Conservation (phyloP, 768 basidiomycete species). For the Astraeus odoratus region DNA sequence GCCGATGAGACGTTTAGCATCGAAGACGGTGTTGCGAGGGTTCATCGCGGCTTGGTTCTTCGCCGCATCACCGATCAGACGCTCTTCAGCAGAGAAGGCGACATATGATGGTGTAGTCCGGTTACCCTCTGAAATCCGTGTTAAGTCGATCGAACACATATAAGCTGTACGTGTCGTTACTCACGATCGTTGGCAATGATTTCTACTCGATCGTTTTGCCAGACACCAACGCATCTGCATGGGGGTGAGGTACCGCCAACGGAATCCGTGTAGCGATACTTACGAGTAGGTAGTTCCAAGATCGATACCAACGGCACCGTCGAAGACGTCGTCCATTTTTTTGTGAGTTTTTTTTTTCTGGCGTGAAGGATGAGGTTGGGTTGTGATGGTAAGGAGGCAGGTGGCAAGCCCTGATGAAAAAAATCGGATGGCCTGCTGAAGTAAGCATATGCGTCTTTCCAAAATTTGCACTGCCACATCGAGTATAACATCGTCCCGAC, state of each 20-base stretch:
- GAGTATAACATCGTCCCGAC: slow-evolving; percentile 6
- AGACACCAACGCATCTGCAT: slow-evolving; percentile 91
- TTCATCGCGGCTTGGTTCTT: slow-evolving; percentile 99
- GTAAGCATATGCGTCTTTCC: slow-evolving; percentile 35
- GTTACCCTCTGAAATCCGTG: slow-evolving; percentile 72
- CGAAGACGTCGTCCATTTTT: slow-evolving; percentile 89
- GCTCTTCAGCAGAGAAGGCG: slow-evolving; percentile 94
- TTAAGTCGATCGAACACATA: not conserved
- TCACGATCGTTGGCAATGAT: slow-evolving; percentile 96
- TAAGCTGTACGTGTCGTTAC: slow-evolving; percentile 23
- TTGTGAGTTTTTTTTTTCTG: slow-evolving; percentile 39
- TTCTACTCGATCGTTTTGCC: slow-evolving; percentile 99
- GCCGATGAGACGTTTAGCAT: slow-evolving; percentile 98
- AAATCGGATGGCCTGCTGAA: slow-evolving; percentile 41
- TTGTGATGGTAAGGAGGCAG: slow-evolving; percentile 20
- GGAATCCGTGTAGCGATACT: slow-evolving; percentile 23
- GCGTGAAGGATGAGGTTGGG: too few species aligned
- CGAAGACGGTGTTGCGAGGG: slow-evolving; percentile 97
- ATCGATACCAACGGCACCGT: slow-evolving; percentile 96
- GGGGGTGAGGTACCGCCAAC: slow-evolving; percentile 15
- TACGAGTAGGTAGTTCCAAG: slow-evolving; percentile 97
- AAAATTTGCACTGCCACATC: slow-evolving; percentile 29
- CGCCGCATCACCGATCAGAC: slow-evolving; percentile 97
- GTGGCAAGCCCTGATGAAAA: slow-evolving; percentile 32
- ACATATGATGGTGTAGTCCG: slow-evolving; percentile 99